A percentile compares a stretch with the other conserved stretches of the same genome.
Conservation (phyloP, 2,329 filamentous ascomycete species). For the Verticillium isaacii region DNA sequence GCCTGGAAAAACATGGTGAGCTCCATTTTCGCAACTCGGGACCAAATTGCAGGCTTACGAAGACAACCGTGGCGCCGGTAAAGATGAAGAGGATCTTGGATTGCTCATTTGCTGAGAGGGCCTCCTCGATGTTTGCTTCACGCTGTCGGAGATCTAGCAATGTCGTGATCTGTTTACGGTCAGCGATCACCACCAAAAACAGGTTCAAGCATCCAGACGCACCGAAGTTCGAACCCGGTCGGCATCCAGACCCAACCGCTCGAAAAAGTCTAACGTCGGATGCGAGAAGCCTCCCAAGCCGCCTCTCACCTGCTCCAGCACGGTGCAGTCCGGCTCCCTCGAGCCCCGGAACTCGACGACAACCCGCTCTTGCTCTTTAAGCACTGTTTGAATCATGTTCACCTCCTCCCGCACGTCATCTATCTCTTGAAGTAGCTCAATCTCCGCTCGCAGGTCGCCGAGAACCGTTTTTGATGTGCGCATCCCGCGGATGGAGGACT, state of each 20-base stretch:
- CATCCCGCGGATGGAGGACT: conserved; percentile 12
- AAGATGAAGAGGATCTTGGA: conserved; percentile 16
- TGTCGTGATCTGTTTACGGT: conserved; percentile 10
- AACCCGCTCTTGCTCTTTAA: conserved; percentile 12
- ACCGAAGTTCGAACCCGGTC: conserved; percentile 11
- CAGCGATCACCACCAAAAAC: background rate
- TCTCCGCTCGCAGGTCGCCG: conserved; percentile 16
- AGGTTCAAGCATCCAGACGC: background rate
- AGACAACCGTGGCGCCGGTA: conserved; percentile 9
- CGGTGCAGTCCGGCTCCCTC: background rate
- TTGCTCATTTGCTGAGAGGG: conserved; percentile 13
- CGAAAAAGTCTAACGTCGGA: conserved; percentile 12
- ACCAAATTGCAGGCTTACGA: conserved; percentile 1
- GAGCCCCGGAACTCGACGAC: conserved; percentile 9
- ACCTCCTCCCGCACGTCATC: conserved; percentile 12
- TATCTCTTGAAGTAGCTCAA: conserved; percentile 14
- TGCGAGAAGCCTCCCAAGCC: conserved; percentile 5
- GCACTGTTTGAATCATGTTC: conserved; percentile 13
- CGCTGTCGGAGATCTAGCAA: conserved; percentile 12
- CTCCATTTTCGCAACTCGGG: background rate
- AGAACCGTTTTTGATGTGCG: conserved; percentile 12
- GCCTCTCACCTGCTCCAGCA: background rate
- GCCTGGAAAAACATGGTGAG: background rate
- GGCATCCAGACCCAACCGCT: conserved; percentile 11
- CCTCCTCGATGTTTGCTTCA: conserved; percentile 14